phyloP scores from a whole-genome alignment of 2,329 filamentous ascomycete species.

The Periconia digitata region DNA sequence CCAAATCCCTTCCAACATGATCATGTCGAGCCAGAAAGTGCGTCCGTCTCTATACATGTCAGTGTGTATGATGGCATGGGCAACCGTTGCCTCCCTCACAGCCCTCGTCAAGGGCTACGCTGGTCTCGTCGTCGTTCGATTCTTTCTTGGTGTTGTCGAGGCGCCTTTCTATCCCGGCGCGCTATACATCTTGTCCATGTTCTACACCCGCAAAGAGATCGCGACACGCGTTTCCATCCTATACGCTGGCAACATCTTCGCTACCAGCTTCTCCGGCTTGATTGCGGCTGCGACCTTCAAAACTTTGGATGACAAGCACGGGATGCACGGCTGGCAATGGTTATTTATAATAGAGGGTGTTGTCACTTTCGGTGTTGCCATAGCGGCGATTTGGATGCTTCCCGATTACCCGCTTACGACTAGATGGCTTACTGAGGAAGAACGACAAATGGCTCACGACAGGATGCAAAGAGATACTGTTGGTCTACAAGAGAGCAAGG shows the following conservation, averaged over 20 bases:
- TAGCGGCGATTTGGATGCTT: constrained; percentile 25
- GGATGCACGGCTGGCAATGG: constrained; percentile 47
- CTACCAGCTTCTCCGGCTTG: constrained; percentile 46
- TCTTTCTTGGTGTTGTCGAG: constrained; percentile 30
- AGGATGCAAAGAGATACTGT: constrained; percentile 49
- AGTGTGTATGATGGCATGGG: constrained; percentile 39
- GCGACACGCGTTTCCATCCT: constrained; percentile 37
- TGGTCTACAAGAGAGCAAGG: constrained; percentile 23
- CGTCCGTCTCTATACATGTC: constrained; percentile 33
- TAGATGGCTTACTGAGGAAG: constrained; percentile 46
- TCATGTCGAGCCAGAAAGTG: constrained; percentile 37
- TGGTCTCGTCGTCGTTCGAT: constrained; percentile 30
- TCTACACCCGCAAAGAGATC: constrained; percentile 41
- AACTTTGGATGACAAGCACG: constrained; percentile 42
- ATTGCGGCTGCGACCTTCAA: constrained; percentile 41
- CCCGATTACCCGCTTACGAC: constrained; percentile 37
- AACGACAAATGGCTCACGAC: constrained; percentile 40
- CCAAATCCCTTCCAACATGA: constrained; percentile 47
- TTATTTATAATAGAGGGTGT: constrained; percentile 47
- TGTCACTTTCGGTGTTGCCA: constrained; percentile 27
- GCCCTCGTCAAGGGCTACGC: constrained; percentile 31
- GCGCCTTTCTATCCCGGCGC: constrained; percentile 38
- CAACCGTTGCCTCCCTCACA: constrained; percentile 32
- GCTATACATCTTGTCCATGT: constrained; percentile 36
- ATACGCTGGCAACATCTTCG: constrained; percentile 43